Percentiles rank a stretch among this genome's conserved stretches.
Evolutionary conservation across 1,284 basidiomycete species (phyloP).

Genomic region (Trichosporon inkin): DNA sequence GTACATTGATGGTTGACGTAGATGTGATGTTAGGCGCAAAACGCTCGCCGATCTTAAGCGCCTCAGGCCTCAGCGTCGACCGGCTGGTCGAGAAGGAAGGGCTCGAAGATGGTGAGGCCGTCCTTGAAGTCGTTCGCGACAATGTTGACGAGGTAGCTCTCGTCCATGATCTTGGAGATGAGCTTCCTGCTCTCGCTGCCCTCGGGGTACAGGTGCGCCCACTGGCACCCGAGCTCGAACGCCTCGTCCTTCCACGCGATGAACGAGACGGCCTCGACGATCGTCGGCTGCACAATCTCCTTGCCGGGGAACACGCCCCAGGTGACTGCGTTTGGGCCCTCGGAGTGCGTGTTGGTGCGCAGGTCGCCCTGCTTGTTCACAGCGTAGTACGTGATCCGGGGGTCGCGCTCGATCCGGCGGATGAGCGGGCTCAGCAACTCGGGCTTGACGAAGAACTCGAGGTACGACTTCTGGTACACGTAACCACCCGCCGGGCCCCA

Average conservation of each 20-base stretch:
- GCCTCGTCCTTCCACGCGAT: conserved; percentile 72
- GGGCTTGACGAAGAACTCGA: conserved; percentile 90
- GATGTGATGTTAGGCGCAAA: neutral
- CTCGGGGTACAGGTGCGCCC: conserved; percentile 83
- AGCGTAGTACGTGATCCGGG: conserved; percentile 92
- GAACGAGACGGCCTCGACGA: conserved; percentile 74
- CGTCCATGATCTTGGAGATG: conserved; percentile 73
- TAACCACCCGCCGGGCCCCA: conserved; percentile 90
- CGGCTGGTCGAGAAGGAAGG: conserved; percentile 59
- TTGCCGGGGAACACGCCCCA: conserved; percentile 99
- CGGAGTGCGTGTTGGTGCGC: conserved; percentile 88
- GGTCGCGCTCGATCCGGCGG: conserved; percentile 78
- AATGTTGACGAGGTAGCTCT: conserved; percentile 87
- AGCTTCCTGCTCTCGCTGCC: conserved; percentile 70
- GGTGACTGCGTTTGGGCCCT: conserved; percentile 96
- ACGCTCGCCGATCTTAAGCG: neutral
- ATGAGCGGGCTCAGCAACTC: conserved; percentile 70
- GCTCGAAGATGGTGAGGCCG: conserved; percentile 75
- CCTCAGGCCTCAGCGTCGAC: neutral
- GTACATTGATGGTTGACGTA: neutral
- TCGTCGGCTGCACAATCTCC: conserved; percentile 96
- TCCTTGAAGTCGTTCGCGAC: conserved; percentile 96
- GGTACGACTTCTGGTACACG: conserved; percentile 98
- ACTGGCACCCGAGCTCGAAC: conserved; percentile 89
- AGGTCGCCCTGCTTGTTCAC: conserved; percentile 71